Evolutionary conservation across 257 asterid genomes (phyloP), one percentile per base, ranked within the genome.

Genomic region (Solanum paucissectum): DNA sequence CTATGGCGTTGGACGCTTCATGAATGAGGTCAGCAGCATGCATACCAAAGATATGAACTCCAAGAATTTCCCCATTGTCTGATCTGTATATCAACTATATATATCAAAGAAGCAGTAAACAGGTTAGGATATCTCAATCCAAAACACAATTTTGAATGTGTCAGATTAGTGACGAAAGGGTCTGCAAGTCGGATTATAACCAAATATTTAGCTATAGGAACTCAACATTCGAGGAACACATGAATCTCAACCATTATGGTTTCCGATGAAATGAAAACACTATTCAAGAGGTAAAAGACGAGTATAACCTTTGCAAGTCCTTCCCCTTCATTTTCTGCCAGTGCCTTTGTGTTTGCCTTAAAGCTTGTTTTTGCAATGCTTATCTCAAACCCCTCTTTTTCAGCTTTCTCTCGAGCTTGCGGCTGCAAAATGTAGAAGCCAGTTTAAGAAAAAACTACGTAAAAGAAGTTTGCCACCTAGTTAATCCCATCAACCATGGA

Each of bases 11-110:
- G 66, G 98, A 95, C 33, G 98, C 98, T 92, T 95, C 98, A 73
- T 95, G 98, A 83, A 95, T 94, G 88, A 95, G 98, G 93, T 95
- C 98, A 83, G 98, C 98, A 32, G 98, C 98, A 90, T 95, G 98
- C 94, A 94, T 34, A 38, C 98, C 98, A 91, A 95, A 94, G 83
- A 95, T 94, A 88, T 95, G 98, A 88, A 95, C 98, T 90, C 98
- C 98, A 66, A 95, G 96, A 91, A 95, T 95, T 93, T 94, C 98
- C 14, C 98, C 98, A 77, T 90, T 94, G 92, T 95, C 98, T 25
- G 98, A 95, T 91, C 98, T 94, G 90, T 94, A 95, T 79, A 95
- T 94, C 91, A 95, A 89, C 98, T 95, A 94, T 68, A 62, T n/a
- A 62, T 69, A 89, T 86, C 49, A 79, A 76, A 62, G 89, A 90